phyloP scores from a whole-genome alignment of 1,139 yeast species.

The Sugiyamaella japonica region DNA sequence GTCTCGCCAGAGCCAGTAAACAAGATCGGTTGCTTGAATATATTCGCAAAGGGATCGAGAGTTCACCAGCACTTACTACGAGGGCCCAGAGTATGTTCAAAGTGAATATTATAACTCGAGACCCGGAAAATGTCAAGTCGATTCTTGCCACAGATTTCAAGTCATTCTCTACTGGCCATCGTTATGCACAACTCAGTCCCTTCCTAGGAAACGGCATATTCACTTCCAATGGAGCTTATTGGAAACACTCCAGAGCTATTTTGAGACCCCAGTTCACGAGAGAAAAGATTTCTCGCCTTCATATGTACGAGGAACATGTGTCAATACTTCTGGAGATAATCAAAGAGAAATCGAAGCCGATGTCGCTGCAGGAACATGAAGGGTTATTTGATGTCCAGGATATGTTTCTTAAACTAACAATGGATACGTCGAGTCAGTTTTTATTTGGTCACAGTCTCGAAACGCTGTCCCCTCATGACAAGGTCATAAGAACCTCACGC shows the following conservation, averaged over 20 bases:
- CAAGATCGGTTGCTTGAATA: slow-evolving; percentile 12
- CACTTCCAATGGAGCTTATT: slow-evolving; percentile 54
- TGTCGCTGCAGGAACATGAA: neutral
- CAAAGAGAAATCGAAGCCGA: neutral
- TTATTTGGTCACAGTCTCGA: slow-evolving; percentile 55
- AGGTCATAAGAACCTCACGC: slow-evolving; percentile 40
- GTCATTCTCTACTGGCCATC: slow-evolving; percentile 53
- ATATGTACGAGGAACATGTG: slow-evolving; percentile 42
- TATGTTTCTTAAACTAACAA: slow-evolving; percentile 51
- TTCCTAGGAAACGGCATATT: slow-evolving; percentile 59
- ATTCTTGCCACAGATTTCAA: slow-evolving; percentile 42
- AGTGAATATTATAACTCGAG: slow-evolving; percentile 42
- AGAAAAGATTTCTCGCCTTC: slow-evolving; percentile 55
- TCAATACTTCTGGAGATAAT: slow-evolving; percentile 16
- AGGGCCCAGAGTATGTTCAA: slow-evolving; percentile 17
- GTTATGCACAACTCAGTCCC: slow-evolving; percentile 46
- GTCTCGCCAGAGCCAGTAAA: slow-evolving; percentile 13
- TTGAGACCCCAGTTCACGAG: slow-evolving; percentile 60
- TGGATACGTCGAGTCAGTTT: slow-evolving; percentile 61
- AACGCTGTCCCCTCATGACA: slow-evolving; percentile 21
- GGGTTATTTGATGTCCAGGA: slow-evolving; percentile 42
- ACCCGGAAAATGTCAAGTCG: slow-evolving; percentile 47
- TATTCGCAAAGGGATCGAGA: slow-evolving; percentile 10
- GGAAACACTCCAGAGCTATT: slow-evolving; percentile 60
- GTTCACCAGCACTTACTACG: slow-evolving; percentile 15